Conservation (phyloP, 148 eudicot genomes). For the Polygonum maritimum region DNA sequence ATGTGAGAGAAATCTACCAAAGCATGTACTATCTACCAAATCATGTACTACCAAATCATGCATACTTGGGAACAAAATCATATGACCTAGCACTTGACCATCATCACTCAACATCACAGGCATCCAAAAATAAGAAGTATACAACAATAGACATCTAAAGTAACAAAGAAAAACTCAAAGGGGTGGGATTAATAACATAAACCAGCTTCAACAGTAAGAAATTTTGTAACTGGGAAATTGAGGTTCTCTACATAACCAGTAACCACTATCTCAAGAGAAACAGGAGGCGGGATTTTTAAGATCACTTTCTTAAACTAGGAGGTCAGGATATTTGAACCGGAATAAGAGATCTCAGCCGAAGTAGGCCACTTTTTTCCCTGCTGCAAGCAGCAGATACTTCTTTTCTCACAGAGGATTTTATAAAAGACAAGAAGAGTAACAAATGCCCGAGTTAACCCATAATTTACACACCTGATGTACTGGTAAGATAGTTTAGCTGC, state of each 20-base stretch:
- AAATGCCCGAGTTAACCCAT: neutral
- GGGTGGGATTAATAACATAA: neutral
- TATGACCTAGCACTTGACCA: neutral
- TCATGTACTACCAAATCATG: neutral
- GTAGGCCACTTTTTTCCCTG: neutral
- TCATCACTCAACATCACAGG: neutral
- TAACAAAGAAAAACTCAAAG: neutral
- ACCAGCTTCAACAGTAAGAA: neutral
- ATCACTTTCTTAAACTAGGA: neutral
- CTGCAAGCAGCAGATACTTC: neutral
- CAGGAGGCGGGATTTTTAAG: neutral
- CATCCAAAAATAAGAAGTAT: neutral
- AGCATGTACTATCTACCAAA: neutral
- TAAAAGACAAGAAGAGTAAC: neutral
- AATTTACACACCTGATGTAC: constrained; percentile 12
- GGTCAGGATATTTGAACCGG: neutral
- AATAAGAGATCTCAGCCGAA: neutral
- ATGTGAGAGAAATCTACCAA: neutral
- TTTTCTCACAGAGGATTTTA: neutral
- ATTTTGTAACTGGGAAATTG: neutral
- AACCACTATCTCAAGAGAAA: neutral
- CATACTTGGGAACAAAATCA: neutral
- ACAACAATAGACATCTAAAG: neutral
- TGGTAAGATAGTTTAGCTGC: constrained; percentile 18
- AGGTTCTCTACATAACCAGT: neutral